phyloP scores from a whole-genome alignment of 1,284 basidiomycete genomes.

The Austroboletus rostrupii region DNA sequence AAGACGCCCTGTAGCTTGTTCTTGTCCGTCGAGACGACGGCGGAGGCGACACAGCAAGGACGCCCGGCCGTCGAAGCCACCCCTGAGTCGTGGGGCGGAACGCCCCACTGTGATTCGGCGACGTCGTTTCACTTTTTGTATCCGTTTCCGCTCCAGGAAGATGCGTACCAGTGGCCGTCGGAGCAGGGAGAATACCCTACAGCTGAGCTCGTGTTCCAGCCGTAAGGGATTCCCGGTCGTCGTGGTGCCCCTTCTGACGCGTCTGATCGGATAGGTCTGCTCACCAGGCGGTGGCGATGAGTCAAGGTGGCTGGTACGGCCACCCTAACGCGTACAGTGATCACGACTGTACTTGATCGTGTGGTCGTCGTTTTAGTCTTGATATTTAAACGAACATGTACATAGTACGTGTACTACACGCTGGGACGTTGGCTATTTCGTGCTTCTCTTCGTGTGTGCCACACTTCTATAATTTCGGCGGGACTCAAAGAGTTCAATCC shows the following conservation, averaged over 20 bases:
- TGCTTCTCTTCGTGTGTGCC: conserved; percentile 21
- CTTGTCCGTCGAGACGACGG: conserved; percentile 2
- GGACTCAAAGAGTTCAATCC: conserved; percentile 10
- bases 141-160: conserved; percentile 1
- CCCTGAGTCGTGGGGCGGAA: conserved; percentile 13
- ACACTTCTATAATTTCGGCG: conserved; percentile 25
- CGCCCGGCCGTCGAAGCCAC: background rate
- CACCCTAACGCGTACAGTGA: conserved; percentile 11
- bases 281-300: conserved; percentile 6
- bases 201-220: conserved; percentile 1
- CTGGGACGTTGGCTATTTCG: background rate
- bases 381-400: conserved; percentile 1
- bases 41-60: conserved; percentile 7
- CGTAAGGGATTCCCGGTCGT: conserved; percentile 7
- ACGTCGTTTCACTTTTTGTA: conserved; percentile 4
- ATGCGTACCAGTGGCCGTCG: background rate
- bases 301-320: conserved; percentile 5
- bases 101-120: conserved; percentile 10
- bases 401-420: background rate
- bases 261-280: conserved; percentile 4
- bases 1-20: conserved; percentile 21
- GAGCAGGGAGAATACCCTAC: conserved; percentile 10
- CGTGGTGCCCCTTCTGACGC: conserved; percentile 4
- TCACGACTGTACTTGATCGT: conserved; percentile 9
- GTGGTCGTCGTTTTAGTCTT: background rate